phyloP scores from a whole-genome alignment of 371 early-diverging fungal genomes.

The Mucor irregularis region DNA sequence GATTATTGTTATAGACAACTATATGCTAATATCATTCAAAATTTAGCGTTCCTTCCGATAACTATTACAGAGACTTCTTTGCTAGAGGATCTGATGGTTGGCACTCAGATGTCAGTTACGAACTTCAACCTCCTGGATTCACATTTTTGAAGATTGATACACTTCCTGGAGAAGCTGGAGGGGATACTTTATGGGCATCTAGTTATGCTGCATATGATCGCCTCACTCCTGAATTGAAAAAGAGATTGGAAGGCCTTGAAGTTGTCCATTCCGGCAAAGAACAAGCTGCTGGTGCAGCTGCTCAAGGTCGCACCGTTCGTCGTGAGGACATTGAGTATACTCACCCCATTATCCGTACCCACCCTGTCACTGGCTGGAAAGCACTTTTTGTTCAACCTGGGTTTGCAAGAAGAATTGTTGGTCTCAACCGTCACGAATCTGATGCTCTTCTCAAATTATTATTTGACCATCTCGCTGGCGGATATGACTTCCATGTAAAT shows the following conservation, averaged over 20 bases:
- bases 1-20: no score
- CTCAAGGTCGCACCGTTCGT: slow-evolving; percentile 39
- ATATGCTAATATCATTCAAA: no score
- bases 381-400: slow-evolving; percentile 58
- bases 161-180: slow-evolving; percentile 50
- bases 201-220: slow-evolving; percentile 65
- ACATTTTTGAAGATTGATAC: slow-evolving; percentile 50
- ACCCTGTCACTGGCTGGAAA: slow-evolving; percentile 71
- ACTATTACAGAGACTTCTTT: no score
- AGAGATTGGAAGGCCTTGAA: slow-evolving; percentile 57
- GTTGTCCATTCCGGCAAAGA: slow-evolving; percentile 58
- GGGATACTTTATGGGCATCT: slow-evolving; percentile 61
- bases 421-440: slow-evolving; percentile 51
- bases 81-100: slow-evolving; percentile 28
- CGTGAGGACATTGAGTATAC: slow-evolving; percentile 39
- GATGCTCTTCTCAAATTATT: slow-evolving; percentile 47
- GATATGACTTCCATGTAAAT: slow-evolving; percentile 64
- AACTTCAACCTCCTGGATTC: slow-evolving; percentile 51
- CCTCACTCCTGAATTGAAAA: slow-evolving; percentile 54
- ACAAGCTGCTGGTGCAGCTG: slow-evolving; percentile 32
- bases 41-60: no score
- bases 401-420: slow-evolving; percentile 58
- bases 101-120: slow-evolving; percentile 58
- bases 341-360: slow-evolving; percentile 64
- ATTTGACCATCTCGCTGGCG: slow-evolving; percentile 34